Evolutionary conservation across 2,329 filamentous ascomycete genomes (phyloP).

Genomic region (Lecanicillium sp.): DNA sequence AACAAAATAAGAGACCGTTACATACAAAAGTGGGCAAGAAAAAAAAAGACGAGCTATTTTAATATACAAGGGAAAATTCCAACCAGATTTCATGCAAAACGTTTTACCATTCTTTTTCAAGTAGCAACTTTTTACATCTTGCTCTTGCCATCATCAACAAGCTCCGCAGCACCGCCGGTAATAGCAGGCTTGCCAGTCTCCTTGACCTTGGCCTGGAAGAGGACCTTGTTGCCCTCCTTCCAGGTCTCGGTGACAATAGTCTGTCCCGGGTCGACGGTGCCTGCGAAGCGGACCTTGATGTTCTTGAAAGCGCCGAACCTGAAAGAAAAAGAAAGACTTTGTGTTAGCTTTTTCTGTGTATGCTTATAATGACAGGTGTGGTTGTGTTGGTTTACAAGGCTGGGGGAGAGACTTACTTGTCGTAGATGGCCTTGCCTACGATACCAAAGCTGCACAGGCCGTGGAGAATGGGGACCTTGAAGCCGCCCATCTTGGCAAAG

Average conservation of each 20-base stretch:
- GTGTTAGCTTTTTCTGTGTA: conserved; percentile 6
- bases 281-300: conserved; percentile 87
- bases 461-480: conserved; percentile 90
- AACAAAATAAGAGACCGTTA: neutral
- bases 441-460: conserved; percentile 95
- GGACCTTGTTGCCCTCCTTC: conserved; percentile 70
- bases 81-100: no score
- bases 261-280: conserved; percentile 76
- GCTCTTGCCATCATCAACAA: conserved; percentile 34
- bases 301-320: conserved; percentile 74
- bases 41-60: neutral
- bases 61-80: no score
- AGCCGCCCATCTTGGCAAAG: conserved; percentile 92
- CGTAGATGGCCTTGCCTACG: conserved; percentile 80
- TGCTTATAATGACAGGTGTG: no score
- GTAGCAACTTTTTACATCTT: conserved; percentile 15
- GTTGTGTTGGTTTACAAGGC: neutral
- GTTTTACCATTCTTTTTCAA: neutral
- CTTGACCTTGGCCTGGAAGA: conserved; percentile 84
- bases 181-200: conserved; percentile 90
- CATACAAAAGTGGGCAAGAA: neutral
- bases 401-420: conserved; percentile 33
- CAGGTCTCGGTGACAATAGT: conserved; percentile 93
- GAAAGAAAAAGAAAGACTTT: no score
- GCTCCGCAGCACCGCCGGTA: conserved; percentile 69